Conservation (phyloP, 768 basidiomycete species). For the Panaeolus papilionaceus region DNA sequence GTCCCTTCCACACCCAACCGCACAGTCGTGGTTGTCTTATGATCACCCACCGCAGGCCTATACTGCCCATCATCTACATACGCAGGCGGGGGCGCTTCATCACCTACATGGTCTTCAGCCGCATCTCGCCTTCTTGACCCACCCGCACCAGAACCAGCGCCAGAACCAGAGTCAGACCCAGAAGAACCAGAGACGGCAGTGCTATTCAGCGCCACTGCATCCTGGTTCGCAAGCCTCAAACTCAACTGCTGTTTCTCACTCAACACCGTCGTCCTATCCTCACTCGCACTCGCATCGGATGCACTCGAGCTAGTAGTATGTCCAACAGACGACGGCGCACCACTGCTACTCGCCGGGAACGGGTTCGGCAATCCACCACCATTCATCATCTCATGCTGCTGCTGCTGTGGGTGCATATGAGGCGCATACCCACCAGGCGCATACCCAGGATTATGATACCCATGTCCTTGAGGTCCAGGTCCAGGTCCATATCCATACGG, state of each 20-base stretch:
- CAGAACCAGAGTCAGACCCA: too few species aligned
- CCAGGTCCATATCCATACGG: background rate
- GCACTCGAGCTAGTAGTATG: background rate
- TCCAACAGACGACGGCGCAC: background rate
- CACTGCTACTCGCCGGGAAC: background rate
- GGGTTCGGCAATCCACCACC: background rate
- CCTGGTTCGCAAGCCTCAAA: conserved; percentile 5
- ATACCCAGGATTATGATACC: background rate
- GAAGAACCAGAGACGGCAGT: background rate
- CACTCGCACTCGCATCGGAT: background rate
- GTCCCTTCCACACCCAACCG: conserved; percentile 1
- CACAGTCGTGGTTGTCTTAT: background rate
- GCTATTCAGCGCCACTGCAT: background rate
- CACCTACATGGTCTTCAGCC: background rate
- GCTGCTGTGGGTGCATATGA: background rate
- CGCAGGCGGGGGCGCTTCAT: background rate
- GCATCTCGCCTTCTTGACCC: background rate
- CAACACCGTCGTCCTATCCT: background rate
- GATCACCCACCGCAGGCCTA: background rate
- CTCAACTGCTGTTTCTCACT: conserved; percentile 4
- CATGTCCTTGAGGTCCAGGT: background rate
- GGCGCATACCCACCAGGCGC: background rate
- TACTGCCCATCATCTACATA: conserved; percentile 10
- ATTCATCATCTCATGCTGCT: background rate
- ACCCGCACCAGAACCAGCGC: background rate